Base-by-base conservation (phyloP, 2,329 filamentous ascomycete species). In the Elsinoe arachidis region DNA sequence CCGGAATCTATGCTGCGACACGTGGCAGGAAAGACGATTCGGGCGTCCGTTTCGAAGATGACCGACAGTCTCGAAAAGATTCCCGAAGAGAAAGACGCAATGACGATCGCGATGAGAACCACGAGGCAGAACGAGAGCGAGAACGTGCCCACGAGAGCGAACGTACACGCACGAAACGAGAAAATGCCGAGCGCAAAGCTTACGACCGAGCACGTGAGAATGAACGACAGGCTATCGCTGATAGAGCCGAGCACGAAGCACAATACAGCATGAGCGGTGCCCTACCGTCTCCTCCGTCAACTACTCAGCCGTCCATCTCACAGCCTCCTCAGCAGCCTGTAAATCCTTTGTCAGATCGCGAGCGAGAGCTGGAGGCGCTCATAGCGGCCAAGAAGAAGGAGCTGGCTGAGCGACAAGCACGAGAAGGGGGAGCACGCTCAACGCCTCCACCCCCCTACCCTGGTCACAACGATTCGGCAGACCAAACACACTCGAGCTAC, bases 41-140 rank as follows among this genome's bases (percentile, higher is more conserved):
- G 7, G 77, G 74, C 59, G 82, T 84, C 6, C 76, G 78, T 56
- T 84, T 84, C 61, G 75, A 79, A 37, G 82, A 80, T 0, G 72
- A 81, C 47, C 79, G 82, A 64, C 79, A 83, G 67, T 72, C 70
- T 35, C 72, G 76, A 30, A 78, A 76, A 55, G 78, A 80, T 56
- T 64, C 69, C 30, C 69, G 69, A 30, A 69, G 66, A 23, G 64
- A 68, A 43, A 61, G 65, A 26, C 63, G 67, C 15, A 62, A 63
- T 14, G 63, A 64, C 12, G 68, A 71, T 58, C 65, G 68, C 11
- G 35, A 30, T 19, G 7, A 26, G n/a, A 12, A 46, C n/a, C 53
- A 21, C 19, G 53, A 55, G 3, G 37, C 12, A 9, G 34, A 53
- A 35, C 10, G 9, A 15, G 49, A 53, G 34, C 10, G 65, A 65